phyloP scores from a whole-genome alignment of 2,329 filamentous ascomycete genomes.

The Penicillium brevicompactum region DNA sequence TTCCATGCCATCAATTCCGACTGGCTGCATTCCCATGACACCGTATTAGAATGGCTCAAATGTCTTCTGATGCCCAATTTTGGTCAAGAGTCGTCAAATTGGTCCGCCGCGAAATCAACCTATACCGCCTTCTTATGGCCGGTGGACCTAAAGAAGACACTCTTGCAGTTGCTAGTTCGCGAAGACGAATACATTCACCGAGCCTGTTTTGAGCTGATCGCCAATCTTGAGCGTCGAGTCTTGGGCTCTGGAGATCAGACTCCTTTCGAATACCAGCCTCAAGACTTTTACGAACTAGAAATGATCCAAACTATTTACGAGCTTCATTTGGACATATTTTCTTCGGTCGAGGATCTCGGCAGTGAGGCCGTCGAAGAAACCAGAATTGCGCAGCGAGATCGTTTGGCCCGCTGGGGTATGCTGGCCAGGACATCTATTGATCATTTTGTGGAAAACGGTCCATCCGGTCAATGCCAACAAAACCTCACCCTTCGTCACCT shows the following conservation, averaged over 20 bases:
- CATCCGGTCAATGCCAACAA: constrained; percentile 34
- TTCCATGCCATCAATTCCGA: constrained; percentile 48
- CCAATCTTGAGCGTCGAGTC: constrained; percentile 29
- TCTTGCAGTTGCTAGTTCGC: constrained; percentile 55
- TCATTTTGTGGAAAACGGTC: constrained; percentile 38
- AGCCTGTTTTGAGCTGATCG: constrained; percentile 39
- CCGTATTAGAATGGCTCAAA: constrained; percentile 58
- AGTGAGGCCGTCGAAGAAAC: constrained; percentile 57
- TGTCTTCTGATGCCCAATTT: constrained; percentile 50
- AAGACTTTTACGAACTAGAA: constrained; percentile 48
- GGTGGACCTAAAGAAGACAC: constrained; percentile 55
- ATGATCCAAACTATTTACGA: constrained; percentile 66
- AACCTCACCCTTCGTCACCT: constrained; percentile 62
- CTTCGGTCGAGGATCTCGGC: constrained; percentile 62
- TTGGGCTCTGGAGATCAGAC: constrained; percentile 21
- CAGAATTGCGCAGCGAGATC: constrained; percentile 58
- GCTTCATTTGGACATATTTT: constrained; percentile 67
- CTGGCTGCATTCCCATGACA: constrained; percentile 54
- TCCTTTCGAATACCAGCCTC: constrained; percentile 29
- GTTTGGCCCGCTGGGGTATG: constrained; percentile 62
- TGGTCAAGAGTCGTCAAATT: constrained; percentile 18
- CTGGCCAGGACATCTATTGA: constrained; percentile 59
- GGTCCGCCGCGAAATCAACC: constrained; percentile 41
- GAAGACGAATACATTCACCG: constrained; percentile 58
- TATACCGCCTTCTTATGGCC: constrained; percentile 60